phyloP scores from a whole-genome alignment of 2,329 filamentous ascomycete species.

The Beauveria caledonica region DNA sequence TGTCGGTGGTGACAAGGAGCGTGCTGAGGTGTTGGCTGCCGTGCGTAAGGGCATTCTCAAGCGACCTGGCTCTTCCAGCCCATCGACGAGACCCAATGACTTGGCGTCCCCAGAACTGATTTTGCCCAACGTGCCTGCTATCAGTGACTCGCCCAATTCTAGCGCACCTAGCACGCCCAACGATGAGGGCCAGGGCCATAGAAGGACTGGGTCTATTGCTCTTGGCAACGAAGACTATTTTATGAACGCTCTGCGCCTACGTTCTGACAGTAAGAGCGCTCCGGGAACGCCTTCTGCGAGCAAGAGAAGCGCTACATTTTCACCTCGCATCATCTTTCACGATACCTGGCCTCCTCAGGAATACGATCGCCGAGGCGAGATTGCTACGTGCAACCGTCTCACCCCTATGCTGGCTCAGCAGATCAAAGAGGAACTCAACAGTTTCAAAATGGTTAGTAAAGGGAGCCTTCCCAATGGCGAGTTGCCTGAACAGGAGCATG shows the following conservation, averaged over 20 bases:
- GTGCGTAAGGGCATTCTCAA: constrained; percentile 96
- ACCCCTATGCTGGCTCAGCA: constrained; percentile 97
- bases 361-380: constrained; percentile 91
- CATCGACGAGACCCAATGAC: constrained; percentile 56
- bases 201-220: constrained; percentile 60
- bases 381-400: constrained; percentile 94
- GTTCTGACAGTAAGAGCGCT: constrained; percentile 69
- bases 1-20: constrained; percentile 79
- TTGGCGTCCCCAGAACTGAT: constrained; percentile 42
- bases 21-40: constrained; percentile 82
- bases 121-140: constrained; percentile 52
- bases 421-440: constrained; percentile 98
- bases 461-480: background rate
- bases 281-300: constrained; percentile 66
- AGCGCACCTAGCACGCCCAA: constrained; percentile 83
- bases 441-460: constrained; percentile 74
- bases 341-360: constrained; percentile 95
- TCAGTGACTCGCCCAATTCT: constrained; percentile 72
- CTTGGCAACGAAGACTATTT: constrained; percentile 88
- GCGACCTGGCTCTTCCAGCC: constrained; percentile 59
- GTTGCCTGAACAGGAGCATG: constrained; percentile 9
- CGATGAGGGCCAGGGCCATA: constrained; percentile 63
- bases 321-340: constrained; percentile 86
- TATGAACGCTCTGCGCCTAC: constrained; percentile 64
- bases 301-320: constrained; percentile 69